Conservation (phyloP, 164 flowering plant species). For the Magnolia changhungtana region DNA sequence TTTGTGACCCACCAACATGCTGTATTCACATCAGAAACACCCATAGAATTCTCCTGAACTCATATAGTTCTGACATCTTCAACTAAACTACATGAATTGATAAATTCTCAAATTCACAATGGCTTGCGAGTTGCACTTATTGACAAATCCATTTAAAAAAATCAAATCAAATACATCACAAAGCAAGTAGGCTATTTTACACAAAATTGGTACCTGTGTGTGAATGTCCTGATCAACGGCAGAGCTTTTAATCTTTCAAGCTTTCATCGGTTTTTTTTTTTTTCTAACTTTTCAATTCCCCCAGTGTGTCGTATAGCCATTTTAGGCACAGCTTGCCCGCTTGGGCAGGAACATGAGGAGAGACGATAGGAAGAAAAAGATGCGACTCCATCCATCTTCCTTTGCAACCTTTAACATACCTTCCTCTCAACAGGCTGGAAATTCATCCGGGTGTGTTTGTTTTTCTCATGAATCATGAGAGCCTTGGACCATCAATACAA, state of each 20-base stretch:
- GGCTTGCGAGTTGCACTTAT: not conserved
- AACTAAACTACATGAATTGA: not conserved
- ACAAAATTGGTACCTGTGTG: constrained; percentile 25
- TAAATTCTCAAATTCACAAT: constrained; percentile 4
- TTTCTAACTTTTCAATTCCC: not conserved
- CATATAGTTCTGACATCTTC: too few relatives aligned
- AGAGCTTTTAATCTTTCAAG: constrained; percentile 10
- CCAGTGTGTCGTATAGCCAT: not conserved
- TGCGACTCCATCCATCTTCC: constrained; percentile 41
- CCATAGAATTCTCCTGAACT: too few relatives aligned
- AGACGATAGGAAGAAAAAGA: constrained; percentile 11
- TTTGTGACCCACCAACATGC: too few relatives aligned
- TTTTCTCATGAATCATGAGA: constrained; percentile 68
- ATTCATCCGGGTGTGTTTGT: constrained; percentile 30
- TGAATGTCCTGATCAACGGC: constrained; percentile 15
- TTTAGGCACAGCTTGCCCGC: constrained; percentile 4
- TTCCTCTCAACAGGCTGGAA: constrained; percentile 48
- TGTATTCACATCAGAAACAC: too few relatives aligned
- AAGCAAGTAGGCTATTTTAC: constrained; percentile 32
- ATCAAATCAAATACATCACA: constrained; percentile 38
- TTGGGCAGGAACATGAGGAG: constrained; percentile 8
- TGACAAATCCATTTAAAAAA: not conserved
- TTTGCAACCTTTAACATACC: constrained; percentile 51
- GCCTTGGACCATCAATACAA: constrained; percentile 77
- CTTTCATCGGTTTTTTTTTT: constrained; percentile 10